Conservation (phyloP, 2,329 filamentous ascomycete genomes). For the Fusarium mundagurra region DNA sequence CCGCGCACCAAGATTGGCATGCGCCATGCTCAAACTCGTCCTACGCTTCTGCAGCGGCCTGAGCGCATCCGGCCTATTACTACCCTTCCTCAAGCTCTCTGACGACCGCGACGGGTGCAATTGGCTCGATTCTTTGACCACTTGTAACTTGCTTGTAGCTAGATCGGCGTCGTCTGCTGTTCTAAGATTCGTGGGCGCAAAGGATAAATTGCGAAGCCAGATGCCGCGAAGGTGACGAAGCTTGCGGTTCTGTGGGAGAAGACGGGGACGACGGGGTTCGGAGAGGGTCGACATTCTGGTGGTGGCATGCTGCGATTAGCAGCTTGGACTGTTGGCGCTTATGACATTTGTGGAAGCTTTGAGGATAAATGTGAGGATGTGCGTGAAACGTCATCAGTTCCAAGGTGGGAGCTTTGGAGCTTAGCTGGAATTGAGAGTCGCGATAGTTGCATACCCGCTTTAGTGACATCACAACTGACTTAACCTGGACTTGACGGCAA, state of each 20-base stretch:
- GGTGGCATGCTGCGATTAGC: conserved; percentile 33
- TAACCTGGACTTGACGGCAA: not conserved
- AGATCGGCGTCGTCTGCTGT: conserved; percentile 84
- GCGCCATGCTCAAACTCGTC: conserved; percentile 61
- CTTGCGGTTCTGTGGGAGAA: conserved; percentile 81
- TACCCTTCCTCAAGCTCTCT: conserved; percentile 57
- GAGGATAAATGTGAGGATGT: not conserved
- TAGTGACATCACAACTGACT: conserved; percentile 20
- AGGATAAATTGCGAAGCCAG: conserved; percentile 84
- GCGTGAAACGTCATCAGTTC: conserved; percentile 29
- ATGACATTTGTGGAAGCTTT: conserved; percentile 31
- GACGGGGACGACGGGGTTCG: conserved; percentile 57
- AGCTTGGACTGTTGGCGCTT: conserved; percentile 18
- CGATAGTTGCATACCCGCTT: conserved; percentile 43
- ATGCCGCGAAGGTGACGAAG: conserved; percentile 88
- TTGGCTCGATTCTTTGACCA: conserved; percentile 58
- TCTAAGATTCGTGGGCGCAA: conserved; percentile 67
- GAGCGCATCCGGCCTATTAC: conserved; percentile 51
- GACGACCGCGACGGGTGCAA: conserved; percentile 67
- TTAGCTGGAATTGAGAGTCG: conserved; percentile 32
- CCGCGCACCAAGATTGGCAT: conserved; percentile 59
- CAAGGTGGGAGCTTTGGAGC: conserved; percentile 34
- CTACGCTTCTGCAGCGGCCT: conserved; percentile 50
- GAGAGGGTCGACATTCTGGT: conserved; percentile 49
- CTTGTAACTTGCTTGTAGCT: conserved; percentile 72